Percentiles rank a stretch among this genome's conserved stretches.
Evolutionary conservation across 768 basidiomycete genomes (phyloP).

Genomic region (Krasilnikovozyma curviuscula): DNA sequence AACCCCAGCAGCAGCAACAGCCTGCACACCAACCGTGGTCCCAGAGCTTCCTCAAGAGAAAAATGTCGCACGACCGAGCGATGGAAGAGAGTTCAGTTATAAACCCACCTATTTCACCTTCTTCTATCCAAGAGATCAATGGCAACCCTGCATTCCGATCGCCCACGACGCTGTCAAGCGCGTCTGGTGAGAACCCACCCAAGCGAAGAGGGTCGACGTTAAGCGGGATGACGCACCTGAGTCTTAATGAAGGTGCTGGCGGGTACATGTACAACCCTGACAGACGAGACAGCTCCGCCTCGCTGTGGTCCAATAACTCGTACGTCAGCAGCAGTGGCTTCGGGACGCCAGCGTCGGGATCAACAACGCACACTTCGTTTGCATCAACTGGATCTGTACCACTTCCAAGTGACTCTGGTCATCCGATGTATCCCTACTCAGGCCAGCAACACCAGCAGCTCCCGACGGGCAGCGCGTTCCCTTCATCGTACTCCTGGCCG

Average conservation of each 20-base stretch:
- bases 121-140: slow-evolving; percentile 21
- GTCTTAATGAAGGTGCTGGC: not conserved
- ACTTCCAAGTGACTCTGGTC: too few species aligned
- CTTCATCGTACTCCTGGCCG: too few species aligned
- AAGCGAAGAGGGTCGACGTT: slow-evolving; percentile 70
- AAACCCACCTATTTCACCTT: not conserved
- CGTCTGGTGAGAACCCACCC: not conserved
- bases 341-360: slow-evolving; percentile 2
- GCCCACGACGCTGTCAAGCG: not conserved
- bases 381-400: too few species aligned
- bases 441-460: too few species aligned
- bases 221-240: not conserved
- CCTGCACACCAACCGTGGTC: too few species aligned
- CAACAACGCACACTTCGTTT: slow-evolving; percentile 3
- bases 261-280: slow-evolving; percentile 23
- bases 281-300: slow-evolving; percentile 54
- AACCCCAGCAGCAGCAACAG: too few species aligned
- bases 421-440: too few species aligned
- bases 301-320: slow-evolving; percentile 46
- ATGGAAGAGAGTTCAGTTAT: not conserved
- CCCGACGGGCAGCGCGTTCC: too few species aligned
- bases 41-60: slow-evolving; percentile 48
- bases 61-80: slow-evolving; percentile 45
- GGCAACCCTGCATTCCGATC: not conserved
- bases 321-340: slow-evolving; percentile 30